Evolutionary conservation across 2,329 filamentous ascomycete genomes (phyloP).

Genomic region (Leptographium lundbergii): DNA sequence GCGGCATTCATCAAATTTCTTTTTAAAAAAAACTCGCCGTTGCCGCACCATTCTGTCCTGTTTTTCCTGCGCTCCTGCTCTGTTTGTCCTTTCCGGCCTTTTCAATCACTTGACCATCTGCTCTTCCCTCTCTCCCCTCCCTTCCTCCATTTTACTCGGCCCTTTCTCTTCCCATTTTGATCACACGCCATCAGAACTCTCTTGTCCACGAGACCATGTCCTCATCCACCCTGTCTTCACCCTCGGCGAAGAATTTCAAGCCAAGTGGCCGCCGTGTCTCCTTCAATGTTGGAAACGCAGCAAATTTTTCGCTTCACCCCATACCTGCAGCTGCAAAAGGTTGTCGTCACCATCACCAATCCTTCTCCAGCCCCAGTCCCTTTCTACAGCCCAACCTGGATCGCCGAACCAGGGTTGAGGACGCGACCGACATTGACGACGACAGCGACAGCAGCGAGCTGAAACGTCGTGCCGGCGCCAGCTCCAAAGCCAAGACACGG

Average conservation of each 20-base stretch:
- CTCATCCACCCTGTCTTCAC: constrained; percentile 1
- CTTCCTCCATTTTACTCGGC: background rate
- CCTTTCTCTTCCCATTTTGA: background rate
- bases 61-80: background rate
- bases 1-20: background rate
- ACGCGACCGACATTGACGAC: background rate
- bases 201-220: constrained; percentile 3
- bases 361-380: background rate
- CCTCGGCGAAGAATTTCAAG: background rate
- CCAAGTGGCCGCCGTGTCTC: constrained; percentile 6
- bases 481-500: background rate
- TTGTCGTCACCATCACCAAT: background rate
- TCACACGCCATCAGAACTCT: background rate
- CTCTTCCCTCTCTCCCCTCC: background rate
- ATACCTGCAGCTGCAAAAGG: background rate
- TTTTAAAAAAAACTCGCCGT: background rate
- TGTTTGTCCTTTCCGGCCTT: background rate
- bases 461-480: background rate
- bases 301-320: background rate
- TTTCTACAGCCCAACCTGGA: background rate
- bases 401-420: constrained; percentile 7
- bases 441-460: background rate
- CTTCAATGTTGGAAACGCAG: constrained; percentile 3
- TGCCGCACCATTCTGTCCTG: background rate
- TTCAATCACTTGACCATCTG: background rate